Evolutionary conservation across 164 flowering plant genomes (phyloP), one percentile per base, ranked within the genome.

Genomic region (Brasenia schreberi): DNA sequence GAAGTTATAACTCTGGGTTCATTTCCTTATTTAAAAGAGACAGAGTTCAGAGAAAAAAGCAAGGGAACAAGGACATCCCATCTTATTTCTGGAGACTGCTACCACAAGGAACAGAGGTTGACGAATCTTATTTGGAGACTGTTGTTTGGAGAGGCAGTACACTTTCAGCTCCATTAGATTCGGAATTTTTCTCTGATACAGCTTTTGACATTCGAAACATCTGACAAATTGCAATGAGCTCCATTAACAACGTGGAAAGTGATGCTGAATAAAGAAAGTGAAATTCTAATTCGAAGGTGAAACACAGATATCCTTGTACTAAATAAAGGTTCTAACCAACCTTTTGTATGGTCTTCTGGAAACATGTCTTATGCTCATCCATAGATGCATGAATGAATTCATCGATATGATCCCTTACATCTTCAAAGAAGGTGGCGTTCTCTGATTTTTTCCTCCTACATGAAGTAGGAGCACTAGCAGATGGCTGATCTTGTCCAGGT

Each of bases 301-400:
- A 4, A 6, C 10, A 65, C 23, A 17, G 23, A 17, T 9, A 68
- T 5, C 33, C 16, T 39, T 18, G 17, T 45, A 11, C 18, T 53
- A 49, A 61, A 7, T 18, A n/a, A 42, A 58, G 14, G 60, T 17
- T 7, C 23, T 69, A 18, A 64, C 62, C 14, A 56, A 89, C 98
- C 96, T 91, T 91, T 66, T 83, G 69, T 33, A 91, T 77, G 33
- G 97, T 91, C 73, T 94, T 94, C 76, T 83, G 80, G 68, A 91
- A 94, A 77, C 98, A 91, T 68, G 80, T 73, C 66, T 80, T 83
- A 81, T 94, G 97, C 73, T 94, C 98, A 18, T 90, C 96, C 95
- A 87, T 81, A 7, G 95, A 94, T 66, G 98, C 96, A 75, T 84
- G 71, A 63, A 94, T 68, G 69, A 91, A 94, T 76, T 94, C 98